Percentiles rank a stretch among this genome's conserved stretches.
Evolutionary conservation across 371 early-diverging fungal genomes (phyloP).

Genomic region (Sanchytrium tribonematis): DNA sequence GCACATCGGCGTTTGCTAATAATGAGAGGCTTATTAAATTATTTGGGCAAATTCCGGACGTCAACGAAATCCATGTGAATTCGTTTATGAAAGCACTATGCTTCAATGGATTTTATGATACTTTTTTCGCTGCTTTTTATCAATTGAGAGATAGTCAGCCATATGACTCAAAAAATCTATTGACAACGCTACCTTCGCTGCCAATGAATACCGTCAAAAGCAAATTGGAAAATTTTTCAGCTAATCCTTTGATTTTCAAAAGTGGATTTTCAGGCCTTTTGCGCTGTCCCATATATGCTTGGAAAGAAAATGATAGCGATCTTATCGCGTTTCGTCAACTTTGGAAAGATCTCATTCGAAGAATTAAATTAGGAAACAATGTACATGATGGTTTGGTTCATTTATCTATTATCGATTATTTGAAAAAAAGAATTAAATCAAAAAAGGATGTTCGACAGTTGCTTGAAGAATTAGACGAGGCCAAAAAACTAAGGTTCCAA

Average conservation of each 20-base stretch:
- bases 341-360: not conserved
- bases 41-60: not conserved
- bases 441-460: no score
- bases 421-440: no score
- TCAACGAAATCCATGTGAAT: not conserved
- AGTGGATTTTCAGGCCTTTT: not conserved
- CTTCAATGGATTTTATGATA: not conserved
- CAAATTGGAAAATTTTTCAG: not conserved
- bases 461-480: no score
- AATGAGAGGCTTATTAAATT: not conserved
- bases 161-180: not conserved
- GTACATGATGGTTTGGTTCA: not conserved
- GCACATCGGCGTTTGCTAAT: not conserved
- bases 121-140: not conserved
- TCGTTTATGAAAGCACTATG: not conserved
- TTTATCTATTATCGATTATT: not conserved
- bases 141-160: not conserved
- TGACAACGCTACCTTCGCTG: not conserved
- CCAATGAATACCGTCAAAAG: not conserved
- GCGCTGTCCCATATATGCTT: not conserved
- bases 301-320: not conserved
- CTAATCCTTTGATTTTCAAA: not conserved
- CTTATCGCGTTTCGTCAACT: not conserved
- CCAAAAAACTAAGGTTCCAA: no score
- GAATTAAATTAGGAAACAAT: not conserved